Evolutionary conservation across 2,329 filamentous ascomycete species (phyloP).

Genomic region (Aspergillus nomiae): DNA sequence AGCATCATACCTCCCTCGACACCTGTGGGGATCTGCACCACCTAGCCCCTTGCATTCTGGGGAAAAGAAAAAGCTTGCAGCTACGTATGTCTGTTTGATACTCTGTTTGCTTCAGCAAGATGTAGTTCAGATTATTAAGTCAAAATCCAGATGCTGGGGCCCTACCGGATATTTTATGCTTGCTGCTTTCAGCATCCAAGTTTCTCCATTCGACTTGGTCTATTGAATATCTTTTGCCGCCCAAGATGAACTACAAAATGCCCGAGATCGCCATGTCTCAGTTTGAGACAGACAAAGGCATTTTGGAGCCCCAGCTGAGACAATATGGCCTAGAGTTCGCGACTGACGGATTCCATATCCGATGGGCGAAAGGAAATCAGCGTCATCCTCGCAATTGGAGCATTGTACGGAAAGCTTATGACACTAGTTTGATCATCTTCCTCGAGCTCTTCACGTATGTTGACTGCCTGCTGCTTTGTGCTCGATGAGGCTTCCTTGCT

Average conservation of each 20-base stretch:
- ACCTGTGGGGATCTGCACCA: not conserved
- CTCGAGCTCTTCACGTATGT: slow-evolving; percentile 38
- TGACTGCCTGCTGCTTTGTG: not conserved
- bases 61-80: slow-evolving; percentile 1
- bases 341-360: slow-evolving; percentile 32
- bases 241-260: slow-evolving; percentile 1
- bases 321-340: slow-evolving; percentile 32
- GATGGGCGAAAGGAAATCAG: slow-evolving; percentile 32
- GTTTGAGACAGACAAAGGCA: slow-evolving; percentile 18
- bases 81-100: slow-evolving; percentile 4
- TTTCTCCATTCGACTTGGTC: not conserved
- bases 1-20: slow-evolving; percentile 3
- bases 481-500: slow-evolving; percentile 5
- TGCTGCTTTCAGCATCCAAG: slow-evolving; percentile 1
- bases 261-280: slow-evolving; percentile 15
- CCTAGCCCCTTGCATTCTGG: slow-evolving; percentile 1
- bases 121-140: not conserved
- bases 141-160: not conserved
- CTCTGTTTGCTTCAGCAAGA: slow-evolving; percentile 1
- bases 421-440: slow-evolving; percentile 30
- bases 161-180: not conserved
- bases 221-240: not conserved
- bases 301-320: slow-evolving; percentile 22
- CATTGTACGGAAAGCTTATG: slow-evolving; percentile 29
- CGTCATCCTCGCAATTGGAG: slow-evolving; percentile 38